Evolutionary conservation across 2,329 filamentous ascomycete genomes (phyloP), one percentile per base, ranked within the genome.

Genomic region (Berkeleyomyces basicola): DNA sequence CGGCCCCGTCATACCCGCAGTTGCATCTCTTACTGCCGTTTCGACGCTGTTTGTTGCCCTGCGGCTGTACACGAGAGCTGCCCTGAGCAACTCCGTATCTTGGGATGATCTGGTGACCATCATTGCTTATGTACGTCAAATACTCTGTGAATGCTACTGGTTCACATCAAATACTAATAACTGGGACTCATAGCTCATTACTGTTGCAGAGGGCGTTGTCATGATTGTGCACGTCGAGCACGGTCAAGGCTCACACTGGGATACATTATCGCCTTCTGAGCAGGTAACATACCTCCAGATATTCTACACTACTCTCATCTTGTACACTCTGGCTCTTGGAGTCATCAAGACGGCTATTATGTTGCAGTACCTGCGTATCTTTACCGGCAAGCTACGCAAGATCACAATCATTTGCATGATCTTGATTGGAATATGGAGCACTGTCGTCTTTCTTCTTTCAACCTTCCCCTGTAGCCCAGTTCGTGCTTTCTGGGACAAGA

Each of bases 301-400:
- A 7, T 66, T 70, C 39, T 70, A 65, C 51, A 7, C 66, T 31
- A 62, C 66, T 5, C 67, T 70, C 10, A 58, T 70, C 9, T 47
- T 66, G 42, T 70, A 70, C 63, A 67, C 67, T 53, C 36, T 65
- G 4, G 63, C 64, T 40, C 63, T 70, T 1, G 57, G 60, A 11
- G 51, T 65, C 7, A 67, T 68, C 60, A 71, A 71, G 58, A 64
- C 67, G 1, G 67, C 69, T 4, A 69, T 71, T 61, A 46, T 70
- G 44, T 63, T 71, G 4, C 69, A 70, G 64, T 71, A 71, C 63
- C 65, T 67, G 6, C 68, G 69, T 4, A 66, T 70, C n/a, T 64
- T 64, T 37, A 64, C 63, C 2, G 63, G 63, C 0, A 58, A 47
- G 44, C 43, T 64, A 36, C 63, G 65, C 9, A 61, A 57, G 33